Evolutionary conservation across 2,329 filamentous ascomycete species (phyloP).

Genomic region (Microdochium paspali): DNA sequence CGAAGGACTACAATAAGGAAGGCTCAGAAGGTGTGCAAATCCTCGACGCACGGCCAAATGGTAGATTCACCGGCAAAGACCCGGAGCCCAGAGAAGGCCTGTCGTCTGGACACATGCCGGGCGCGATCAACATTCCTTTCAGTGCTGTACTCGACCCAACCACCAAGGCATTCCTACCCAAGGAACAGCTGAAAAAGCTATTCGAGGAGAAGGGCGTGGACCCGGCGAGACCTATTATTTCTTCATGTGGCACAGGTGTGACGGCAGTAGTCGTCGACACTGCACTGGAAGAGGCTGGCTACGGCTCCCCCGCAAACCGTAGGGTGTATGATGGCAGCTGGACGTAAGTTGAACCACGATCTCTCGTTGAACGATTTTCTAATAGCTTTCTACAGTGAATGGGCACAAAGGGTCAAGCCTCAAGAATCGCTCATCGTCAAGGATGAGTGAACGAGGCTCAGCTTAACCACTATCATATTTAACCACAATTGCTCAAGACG

Average conservation of each 20-base stretch:
- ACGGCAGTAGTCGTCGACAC: constrained; percentile 88
- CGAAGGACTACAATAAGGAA: constrained; percentile 69
- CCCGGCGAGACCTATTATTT: constrained; percentile 70
- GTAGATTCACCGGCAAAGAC: constrained; percentile 72
- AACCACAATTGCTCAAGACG: no score
- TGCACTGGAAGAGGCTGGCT: constrained; percentile 70
- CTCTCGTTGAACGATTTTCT: constrained; percentile 7
- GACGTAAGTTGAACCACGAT: constrained; percentile 58
- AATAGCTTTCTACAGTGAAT: constrained; percentile 39
- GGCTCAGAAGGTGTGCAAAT: constrained; percentile 78
- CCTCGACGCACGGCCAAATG: constrained; percentile 73
- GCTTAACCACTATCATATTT: no score
- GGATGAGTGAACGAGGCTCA: constrained; percentile 10
- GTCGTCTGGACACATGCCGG: constrained; percentile 85
- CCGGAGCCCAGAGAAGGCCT: constrained; percentile 82
- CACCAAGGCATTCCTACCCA: constrained; percentile 70
- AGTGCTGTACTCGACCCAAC: constrained; percentile 69
- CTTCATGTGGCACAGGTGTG: constrained; percentile 86
- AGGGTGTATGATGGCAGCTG: constrained; percentile 93
- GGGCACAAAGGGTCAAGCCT: constrained; percentile 55
- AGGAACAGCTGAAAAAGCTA: constrained; percentile 61
- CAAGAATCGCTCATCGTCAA: constrained; percentile 55
- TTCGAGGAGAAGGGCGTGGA: constrained; percentile 77
- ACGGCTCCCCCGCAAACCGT: constrained; percentile 55
- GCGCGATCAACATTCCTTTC: constrained; percentile 76